Percentiles rank a stretch among this genome's conserved stretches.
Conservation (phyloP, 805 yeast genomes). For the Cephaloascus albidus region DNA sequence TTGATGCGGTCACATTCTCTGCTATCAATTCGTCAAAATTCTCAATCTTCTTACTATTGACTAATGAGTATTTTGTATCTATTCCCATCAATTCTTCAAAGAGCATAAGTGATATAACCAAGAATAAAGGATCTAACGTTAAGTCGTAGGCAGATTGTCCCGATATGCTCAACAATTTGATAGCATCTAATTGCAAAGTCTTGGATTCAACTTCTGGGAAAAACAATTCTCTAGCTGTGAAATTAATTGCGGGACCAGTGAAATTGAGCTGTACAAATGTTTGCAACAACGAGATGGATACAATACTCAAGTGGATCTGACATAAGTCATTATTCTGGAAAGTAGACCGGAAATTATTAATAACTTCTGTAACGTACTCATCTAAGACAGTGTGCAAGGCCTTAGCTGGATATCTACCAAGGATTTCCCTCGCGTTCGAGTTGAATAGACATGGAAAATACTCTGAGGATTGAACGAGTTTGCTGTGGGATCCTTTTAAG, state of each 20-base stretch:
- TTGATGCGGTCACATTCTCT: conserved; percentile 1
- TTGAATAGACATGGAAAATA: neutral
- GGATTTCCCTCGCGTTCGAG: neutral
- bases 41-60: conserved; percentile 15
- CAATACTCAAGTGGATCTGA: conserved; percentile 16
- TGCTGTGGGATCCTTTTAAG: neutral
- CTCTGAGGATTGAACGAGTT: neutral
- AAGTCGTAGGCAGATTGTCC: conserved; percentile 68
- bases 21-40: conserved; percentile 17
- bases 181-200: conserved; percentile 17
- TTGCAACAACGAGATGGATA: conserved; percentile 57
- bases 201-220: conserved; percentile 14
- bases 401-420: neutral
- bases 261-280: conserved; percentile 66
- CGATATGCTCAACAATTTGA: conserved; percentile 36
- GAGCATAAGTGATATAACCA: conserved; percentile 17
- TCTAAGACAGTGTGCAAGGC: neutral
- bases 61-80: conserved; percentile 24
- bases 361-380: neutral
- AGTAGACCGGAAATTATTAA: neutral
- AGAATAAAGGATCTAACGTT: conserved; percentile 23
- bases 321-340: neutral
- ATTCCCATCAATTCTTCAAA: conserved; percentile 35
- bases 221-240: conserved; percentile 19
- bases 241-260: conserved; percentile 67